Evolutionary conservation across 345 rosid genomes (phyloP).

Genomic region (Chamaenerion angustifolium): DNA sequence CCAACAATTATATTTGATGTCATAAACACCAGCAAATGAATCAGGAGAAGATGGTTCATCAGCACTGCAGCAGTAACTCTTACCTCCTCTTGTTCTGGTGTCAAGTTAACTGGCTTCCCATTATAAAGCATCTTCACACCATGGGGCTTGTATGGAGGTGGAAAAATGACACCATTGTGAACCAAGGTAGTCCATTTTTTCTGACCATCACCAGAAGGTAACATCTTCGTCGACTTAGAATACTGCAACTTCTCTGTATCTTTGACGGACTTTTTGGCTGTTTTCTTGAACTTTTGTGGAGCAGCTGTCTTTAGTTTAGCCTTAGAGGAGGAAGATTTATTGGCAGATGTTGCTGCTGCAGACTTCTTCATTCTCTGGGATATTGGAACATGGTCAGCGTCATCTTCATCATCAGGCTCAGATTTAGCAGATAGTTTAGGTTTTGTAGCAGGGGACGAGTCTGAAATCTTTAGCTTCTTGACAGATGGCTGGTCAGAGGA

Average conservation of each 20-base stretch:
- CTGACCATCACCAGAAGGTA: conserved; percentile 91
- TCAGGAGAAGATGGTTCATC: conserved; percentile 6
- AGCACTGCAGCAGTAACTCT: conserved; percentile 10
- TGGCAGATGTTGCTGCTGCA: conserved; percentile 22
- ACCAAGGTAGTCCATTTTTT: conserved; percentile 93
- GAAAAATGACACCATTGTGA: conserved; percentile 93
- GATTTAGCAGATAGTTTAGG: conserved; percentile 40
- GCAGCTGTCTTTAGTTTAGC: conserved; percentile 33
- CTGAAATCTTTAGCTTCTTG: conserved; percentile 58
- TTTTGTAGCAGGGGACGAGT: conserved; percentile 25
- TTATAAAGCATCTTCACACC: conserved; percentile 78
- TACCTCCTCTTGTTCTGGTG: conserved; percentile 83
- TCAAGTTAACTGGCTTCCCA: conserved; percentile 64
- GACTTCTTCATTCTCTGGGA: conserved; percentile 57
- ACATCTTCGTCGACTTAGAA: conserved; percentile 51
- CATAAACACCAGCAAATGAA: conserved; percentile 4
- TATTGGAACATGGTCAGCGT: conserved; percentile 52
- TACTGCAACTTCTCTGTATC: conserved; percentile 42
- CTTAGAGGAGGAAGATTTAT: conserved; percentile 37
- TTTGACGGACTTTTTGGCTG: conserved; percentile 40
- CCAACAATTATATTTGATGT: too few species aligned
- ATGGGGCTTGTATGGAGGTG: conserved; percentile 79
- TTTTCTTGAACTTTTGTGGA: conserved; percentile 41
- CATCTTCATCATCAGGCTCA: conserved; percentile 41
- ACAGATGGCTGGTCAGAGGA: conserved; percentile 29